Conservation (phyloP, 2,329 filamentous ascomycete species). For the Zymoseptoria ardabiliae region DNA sequence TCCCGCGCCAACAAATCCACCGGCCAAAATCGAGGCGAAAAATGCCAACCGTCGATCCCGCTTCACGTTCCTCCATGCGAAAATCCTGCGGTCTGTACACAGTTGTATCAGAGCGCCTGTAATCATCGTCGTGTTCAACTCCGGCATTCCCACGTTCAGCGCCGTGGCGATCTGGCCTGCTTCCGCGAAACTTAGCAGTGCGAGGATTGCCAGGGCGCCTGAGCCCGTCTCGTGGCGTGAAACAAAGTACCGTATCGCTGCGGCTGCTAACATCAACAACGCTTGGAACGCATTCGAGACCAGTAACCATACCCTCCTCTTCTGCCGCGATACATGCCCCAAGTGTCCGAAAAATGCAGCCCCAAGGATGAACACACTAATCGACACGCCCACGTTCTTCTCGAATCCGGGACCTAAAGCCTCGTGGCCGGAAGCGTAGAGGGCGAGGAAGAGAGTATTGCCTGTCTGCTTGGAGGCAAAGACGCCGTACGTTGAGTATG, state of each 20-base stretch:
- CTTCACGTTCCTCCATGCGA: slow-evolving; percentile 15
- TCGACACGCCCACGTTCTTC: slow-evolving; percentile 19
- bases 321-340: slow-evolving; percentile 18
- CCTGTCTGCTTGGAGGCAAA: slow-evolving; percentile 27
- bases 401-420: slow-evolving; percentile 12
- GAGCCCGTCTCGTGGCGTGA: slow-evolving; percentile 7
- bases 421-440: slow-evolving; percentile 12
- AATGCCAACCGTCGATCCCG: slow-evolving; percentile 21
- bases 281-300: slow-evolving; percentile 19
- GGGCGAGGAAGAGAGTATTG: slow-evolving; percentile 30
- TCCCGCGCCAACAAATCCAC: slow-evolving; percentile 22
- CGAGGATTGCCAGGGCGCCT: slow-evolving; percentile 16
- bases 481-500: slow-evolving; percentile 23
- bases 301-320: slow-evolving; percentile 22
- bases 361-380: slow-evolving; percentile 21
- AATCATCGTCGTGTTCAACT: slow-evolving; percentile 28
- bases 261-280: slow-evolving; percentile 17
- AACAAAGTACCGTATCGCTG: slow-evolving; percentile 18
- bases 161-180: slow-evolving; percentile 24
- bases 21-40: slow-evolving; percentile 16
- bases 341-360: slow-evolving; percentile 23
- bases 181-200: slow-evolving; percentile 16
- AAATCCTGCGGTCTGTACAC: slow-evolving; percentile 18
- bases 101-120: slow-evolving; percentile 24
- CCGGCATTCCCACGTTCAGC: slow-evolving; percentile 20